These are phyloP conservation scores for Citrus australasica DNA, from an alignment of 345 rosid genomes.

Conservation along the genomic window DNA sequence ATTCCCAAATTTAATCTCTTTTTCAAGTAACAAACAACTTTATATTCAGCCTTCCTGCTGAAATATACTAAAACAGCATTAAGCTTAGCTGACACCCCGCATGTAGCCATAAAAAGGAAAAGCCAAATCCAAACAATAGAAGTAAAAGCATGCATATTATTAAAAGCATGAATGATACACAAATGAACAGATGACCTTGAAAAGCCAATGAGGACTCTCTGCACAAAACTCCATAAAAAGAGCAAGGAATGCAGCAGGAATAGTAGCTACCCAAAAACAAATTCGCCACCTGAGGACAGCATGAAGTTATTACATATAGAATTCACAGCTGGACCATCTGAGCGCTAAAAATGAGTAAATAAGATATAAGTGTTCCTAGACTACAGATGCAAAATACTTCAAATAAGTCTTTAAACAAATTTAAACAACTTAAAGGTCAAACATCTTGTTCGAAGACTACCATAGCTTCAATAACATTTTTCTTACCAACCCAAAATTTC, in stretches of 20 bases:
- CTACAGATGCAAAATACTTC: background rate
- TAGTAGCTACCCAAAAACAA: constrained; percentile 69
- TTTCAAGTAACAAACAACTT: background rate
- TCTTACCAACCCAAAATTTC: constrained; percentile 72
- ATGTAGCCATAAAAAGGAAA: background rate
- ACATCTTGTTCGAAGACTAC: background rate
- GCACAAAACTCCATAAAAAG: constrained; percentile 70
- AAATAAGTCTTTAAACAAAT: constrained; percentile 1
- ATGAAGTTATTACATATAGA: constrained; percentile 3
- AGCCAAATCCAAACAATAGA: constrained; percentile 2
- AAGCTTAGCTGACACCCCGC: background rate
- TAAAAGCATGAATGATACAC: constrained; percentile 2
- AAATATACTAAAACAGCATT: background rate
- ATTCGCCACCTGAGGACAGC: constrained; percentile 78
- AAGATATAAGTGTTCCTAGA: background rate
- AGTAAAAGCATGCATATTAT: background rate
- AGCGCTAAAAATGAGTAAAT: background rate
- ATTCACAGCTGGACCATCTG: background rate
- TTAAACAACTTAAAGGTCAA: constrained; percentile 1
- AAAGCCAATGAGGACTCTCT: constrained; percentile 98
- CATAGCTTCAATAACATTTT: constrained; percentile 4
- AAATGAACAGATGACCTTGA: constrained; percentile 52
- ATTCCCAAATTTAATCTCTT: background rate
- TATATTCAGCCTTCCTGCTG: background rate
- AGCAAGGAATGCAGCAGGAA: constrained; percentile 78